A percentile compares a stretch with the other conserved stretches of the same genome.
Conservation (phyloP, 169 alveolate species). For the Amoebophrya sp. region DNA sequence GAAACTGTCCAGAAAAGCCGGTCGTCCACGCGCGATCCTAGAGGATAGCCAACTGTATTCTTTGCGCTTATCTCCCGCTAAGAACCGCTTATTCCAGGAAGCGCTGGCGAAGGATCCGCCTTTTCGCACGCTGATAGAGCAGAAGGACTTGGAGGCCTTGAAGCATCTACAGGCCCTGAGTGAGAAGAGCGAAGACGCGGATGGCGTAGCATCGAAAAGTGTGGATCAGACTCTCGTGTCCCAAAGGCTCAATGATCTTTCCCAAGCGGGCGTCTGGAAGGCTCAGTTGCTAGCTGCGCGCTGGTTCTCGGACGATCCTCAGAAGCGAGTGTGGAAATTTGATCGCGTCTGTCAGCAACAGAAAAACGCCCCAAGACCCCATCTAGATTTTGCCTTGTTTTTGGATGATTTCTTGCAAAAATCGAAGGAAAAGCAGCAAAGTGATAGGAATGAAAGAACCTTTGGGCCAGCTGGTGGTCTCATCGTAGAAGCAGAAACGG, state of each 20-base stretch:
- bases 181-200: neutral
- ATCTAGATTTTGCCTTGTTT: no score
- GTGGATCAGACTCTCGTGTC: neutral
- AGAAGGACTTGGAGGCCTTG: neutral
- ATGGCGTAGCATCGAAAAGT: neutral
- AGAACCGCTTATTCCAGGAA: neutral
- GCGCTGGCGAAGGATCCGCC: neutral
- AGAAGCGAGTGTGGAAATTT: neutral
- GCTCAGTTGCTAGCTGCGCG: neutral
- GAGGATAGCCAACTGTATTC: neutral
- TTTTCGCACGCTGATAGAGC: neutral
- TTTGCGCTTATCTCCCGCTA: neutral
- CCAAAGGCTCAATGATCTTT: neutral
- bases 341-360: neutral
- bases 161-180: neutral
- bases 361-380: no score
- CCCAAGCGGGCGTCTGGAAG: neutral
- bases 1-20: neutral
- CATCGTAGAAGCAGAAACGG: neutral
- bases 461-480: neutral
- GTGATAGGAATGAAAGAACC: neutral
- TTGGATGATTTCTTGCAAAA: no score
- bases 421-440: neutral
- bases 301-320: neutral
- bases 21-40: neutral